Base-by-base conservation (phyloP, 1,284 basidiomycete genomes). In the Meripilus lineatus region DNA sequence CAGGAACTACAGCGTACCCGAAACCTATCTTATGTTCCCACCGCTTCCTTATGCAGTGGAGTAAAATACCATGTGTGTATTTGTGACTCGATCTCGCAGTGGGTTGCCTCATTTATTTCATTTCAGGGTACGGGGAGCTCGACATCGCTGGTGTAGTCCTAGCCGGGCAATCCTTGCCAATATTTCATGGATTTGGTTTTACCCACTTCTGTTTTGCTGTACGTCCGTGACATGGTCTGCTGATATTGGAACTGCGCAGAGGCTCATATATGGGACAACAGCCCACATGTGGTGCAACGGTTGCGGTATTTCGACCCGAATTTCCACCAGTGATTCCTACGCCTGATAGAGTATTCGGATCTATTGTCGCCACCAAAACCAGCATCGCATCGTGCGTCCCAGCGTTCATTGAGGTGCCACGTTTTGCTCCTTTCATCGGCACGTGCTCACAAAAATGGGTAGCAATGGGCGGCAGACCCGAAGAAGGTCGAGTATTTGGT, bases 1-100 rank as follows among this genome's bases (percentile, higher is more conserved):
- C 35, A 54, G 56, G 56, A 7, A 51, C 54, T 2, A 58, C 54
- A 1, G 52, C 50, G 13, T 50, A 49, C 39, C 56, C 56, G 1
- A 58, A 58, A 38, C 55, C 56, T 3, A 46, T 58, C 18, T 32
- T 33, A 1, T 55, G 52, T 51, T 50, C 47, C 1, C 48, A 52
- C 32, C 49, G 48, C 37, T 32, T 35, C n/a, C 18, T 54, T 18
- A 28, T 44, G 1, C 34, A 37, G 18, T 45, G 45, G 40, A 38
- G 41, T 18, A 24, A 33, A 1, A n/a, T 44, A 20, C 40, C 51
- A 5, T 50, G 56, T 58, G 34, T n/a, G 52, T 52, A 13, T 5
- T 24, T 30, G 7, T 1, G 15, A 23, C 13, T 15, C 23, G 5
- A 28, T n/a, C 8, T 18, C 7, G 3, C 14, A 22, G 1, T 5